Evolutionary conservation across 495 filamentous ascomycete species (phyloP), one percentile per base, ranked within the genome.

Genomic region (Aspergillus kassunensis): DNA sequence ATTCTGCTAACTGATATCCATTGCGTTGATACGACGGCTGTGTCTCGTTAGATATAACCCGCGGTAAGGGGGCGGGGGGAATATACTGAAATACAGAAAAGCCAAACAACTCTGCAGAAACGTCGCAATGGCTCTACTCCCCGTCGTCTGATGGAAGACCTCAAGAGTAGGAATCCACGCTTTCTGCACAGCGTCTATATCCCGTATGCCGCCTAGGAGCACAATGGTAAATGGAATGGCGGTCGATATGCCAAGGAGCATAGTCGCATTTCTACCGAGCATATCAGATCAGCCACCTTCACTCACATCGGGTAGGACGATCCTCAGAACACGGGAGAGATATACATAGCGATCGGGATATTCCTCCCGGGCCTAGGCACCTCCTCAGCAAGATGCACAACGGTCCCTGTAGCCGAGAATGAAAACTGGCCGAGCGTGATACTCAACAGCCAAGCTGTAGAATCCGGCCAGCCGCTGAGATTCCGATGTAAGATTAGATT

Each of bases 361-460:
- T 51, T 57, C 20, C 53, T 46, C 5, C 64, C 51, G 0, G 66
- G 64, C 7, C 50, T 54, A 0, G 62, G 62, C 8, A 69, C 57
- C 48, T 69, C 65, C 52, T 67, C 66, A 1, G 58, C 51, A 27
- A 69, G 56, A 53, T 69, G 66, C 4, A 59, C 47, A n/a, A 56
- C 59, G 1, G 55, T 47, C 13, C 64, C 66, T 13, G 53, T 47
- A 0, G 49, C 49, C n/a, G 29, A 47, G 43, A 36, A 65, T 40
- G 44, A 31, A 20, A 56, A 60, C 13, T 61, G 51, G 31, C 30
- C 56, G 34, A 57, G 59, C 0, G 57, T 58, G 9, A 64, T 62
- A 18, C 67, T 65, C 7, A 60, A 7, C 35, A 60, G 8, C 57
- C 57, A 60, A 19, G 50, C 62, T 3, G 62, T 56, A 5, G 58